phyloP scores from a whole-genome alignment of 2,329 filamentous ascomycete genomes.

The Sarocladium strictum region DNA sequence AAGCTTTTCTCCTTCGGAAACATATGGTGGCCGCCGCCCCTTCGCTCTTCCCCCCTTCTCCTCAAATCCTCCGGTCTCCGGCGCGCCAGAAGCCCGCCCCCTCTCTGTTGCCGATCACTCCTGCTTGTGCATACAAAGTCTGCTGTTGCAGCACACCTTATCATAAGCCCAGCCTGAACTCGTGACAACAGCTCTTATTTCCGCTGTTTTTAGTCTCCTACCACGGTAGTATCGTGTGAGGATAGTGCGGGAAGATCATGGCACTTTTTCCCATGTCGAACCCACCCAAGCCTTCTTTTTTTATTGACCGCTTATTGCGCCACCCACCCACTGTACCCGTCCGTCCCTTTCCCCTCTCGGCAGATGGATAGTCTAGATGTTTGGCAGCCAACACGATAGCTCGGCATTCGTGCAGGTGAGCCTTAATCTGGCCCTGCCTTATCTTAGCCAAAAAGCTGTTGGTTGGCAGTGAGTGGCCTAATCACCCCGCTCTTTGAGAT shows the following conservation, averaged over 20 bases:
- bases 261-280: not conserved
- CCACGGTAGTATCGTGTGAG: not conserved
- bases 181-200: not conserved
- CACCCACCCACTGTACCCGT: slow-evolving; percentile 1
- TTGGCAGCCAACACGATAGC: slow-evolving; percentile 3
- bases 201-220: not conserved
- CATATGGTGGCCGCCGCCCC: not conserved
- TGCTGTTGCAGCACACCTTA: not conserved
- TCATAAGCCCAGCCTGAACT: not conserved
- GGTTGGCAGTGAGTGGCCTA: not conserved
- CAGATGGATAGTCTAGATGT: not conserved
- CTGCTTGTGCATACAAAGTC: not conserved
- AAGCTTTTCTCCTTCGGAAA: slow-evolving; percentile 3
- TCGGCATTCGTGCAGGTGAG: not conserved
- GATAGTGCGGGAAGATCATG: not conserved
- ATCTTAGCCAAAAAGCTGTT: not conserved
- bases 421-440: not conserved
- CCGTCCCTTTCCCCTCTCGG: no score
- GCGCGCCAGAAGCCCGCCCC: not conserved
- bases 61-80: slow-evolving; percentile 1
- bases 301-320: not conserved
- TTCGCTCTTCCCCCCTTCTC: not conserved
- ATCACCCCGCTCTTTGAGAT: not conserved
- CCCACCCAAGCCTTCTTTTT: not conserved
- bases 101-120: not conserved